Percentiles rank a stretch among this genome's conserved stretches.
Conservation (phyloP, 2,329 filamentous ascomycete species). For the Fusarium marasasianum region DNA sequence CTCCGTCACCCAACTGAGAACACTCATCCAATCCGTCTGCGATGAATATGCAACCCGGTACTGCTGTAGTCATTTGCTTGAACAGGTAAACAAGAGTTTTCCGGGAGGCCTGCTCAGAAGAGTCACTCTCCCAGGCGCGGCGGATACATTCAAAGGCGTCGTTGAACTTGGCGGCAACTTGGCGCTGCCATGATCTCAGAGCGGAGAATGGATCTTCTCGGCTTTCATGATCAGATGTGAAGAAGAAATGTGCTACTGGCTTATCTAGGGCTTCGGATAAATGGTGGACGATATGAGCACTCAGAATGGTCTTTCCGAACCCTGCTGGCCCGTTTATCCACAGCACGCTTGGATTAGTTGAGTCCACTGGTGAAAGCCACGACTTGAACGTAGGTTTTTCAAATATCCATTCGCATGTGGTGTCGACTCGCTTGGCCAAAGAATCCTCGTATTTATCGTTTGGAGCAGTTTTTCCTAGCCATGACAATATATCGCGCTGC, state of each 20-base stretch:
- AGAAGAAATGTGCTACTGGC: constrained; percentile 45
- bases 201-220: constrained; percentile 40
- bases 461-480: fast-evolving
- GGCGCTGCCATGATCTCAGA: constrained; percentile 43
- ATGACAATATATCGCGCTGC: fast-evolving
- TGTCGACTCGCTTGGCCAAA: background rate
- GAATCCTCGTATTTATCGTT: background rate
- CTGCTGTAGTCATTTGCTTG: background rate
- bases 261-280: background rate
- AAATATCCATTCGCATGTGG: background rate
- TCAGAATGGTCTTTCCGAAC: constrained; percentile 49
- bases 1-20: background rate
- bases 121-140: constrained; percentile 23
- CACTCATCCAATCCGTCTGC: constrained; percentile 51
- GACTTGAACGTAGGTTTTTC: fast-evolving
- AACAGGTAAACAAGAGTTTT: constrained; percentile 33
- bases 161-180: fast-evolving
- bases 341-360: background rate
- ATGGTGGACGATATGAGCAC: constrained; percentile 43
- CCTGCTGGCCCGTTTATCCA: constrained; percentile 29
- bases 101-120: constrained; percentile 27
- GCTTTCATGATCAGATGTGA: constrained; percentile 42
- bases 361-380: fast-evolving
- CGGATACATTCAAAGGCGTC: background rate
- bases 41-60: constrained; percentile 37